phyloP scores from a whole-genome alignment of 2,329 filamentous ascomycete species.

The Hawksworthiomyces lignivorus region DNA sequence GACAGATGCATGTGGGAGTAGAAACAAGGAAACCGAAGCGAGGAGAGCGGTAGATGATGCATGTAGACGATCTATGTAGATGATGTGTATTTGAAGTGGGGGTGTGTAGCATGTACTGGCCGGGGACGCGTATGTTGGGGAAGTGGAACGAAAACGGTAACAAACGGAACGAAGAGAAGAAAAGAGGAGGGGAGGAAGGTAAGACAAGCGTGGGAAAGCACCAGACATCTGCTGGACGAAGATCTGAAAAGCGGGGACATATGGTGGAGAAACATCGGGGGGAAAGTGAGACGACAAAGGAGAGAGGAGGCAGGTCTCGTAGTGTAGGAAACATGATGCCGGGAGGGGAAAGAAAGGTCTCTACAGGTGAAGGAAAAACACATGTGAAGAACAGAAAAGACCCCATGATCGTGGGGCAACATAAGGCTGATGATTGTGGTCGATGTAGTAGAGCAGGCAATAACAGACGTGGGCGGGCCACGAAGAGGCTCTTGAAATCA shows the following conservation, averaged over 20 bases:
- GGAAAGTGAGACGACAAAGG: slow-evolving; percentile 1
- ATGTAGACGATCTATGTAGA: too few relatives aligned
- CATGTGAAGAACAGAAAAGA: too few relatives aligned
- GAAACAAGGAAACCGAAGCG: too few relatives aligned
- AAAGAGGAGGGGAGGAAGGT: background rate
- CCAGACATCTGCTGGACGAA: background rate
- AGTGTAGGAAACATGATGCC: background rate
- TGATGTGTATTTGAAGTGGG: slow-evolving; percentile 5
- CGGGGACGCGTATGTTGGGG: background rate
- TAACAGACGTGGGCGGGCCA: background rate
- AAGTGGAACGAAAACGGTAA: too few relatives aligned
- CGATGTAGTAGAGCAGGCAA: too few relatives aligned
- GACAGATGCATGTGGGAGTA: too few relatives aligned
- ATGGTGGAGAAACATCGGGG: slow-evolving; percentile 4
- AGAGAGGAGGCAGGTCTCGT: background rate
- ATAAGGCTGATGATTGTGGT: too few relatives aligned
- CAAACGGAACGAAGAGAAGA: background rate
- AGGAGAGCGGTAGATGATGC: too few relatives aligned
- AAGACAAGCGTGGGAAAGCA: background rate
- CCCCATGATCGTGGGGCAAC: too few relatives aligned
- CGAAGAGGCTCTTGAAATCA: slow-evolving; percentile 8
- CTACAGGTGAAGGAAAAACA: background rate
- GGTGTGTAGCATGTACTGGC: slow-evolving; percentile 1
- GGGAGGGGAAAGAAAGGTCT: background rate
- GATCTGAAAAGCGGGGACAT: background rate